phyloP scores from a whole-genome alignment of 257 asterid species.

The Solanum dulcamara region DNA sequence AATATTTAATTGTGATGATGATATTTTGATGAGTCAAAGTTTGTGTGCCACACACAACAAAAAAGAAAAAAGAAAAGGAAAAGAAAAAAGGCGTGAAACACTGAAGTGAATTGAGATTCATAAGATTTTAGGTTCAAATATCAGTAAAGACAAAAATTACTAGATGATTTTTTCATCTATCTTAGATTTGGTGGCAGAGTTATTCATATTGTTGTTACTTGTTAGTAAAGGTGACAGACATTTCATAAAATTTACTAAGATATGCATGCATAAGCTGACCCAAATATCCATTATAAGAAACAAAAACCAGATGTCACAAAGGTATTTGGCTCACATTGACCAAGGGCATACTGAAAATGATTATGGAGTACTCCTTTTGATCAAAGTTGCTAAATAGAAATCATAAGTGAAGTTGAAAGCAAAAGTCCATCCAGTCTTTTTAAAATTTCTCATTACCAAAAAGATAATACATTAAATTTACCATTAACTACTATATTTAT shows the following conservation, averaged over 20 bases:
- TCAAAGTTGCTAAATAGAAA: not conserved
- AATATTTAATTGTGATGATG: not conserved
- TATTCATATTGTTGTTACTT: not conserved
- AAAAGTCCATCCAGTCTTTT: not conserved
- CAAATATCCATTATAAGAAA: not conserved
- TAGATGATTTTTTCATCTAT: not conserved
- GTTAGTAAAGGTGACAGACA: not conserved
- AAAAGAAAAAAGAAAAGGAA: not conserved
- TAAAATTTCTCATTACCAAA: not conserved
- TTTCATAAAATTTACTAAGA: not conserved
- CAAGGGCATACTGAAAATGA: not conserved
- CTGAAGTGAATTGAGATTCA: not conserved
- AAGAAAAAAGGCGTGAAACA: not conserved
- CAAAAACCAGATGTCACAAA: not conserved
- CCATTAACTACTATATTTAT: not conserved
- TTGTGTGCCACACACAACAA: not conserved
- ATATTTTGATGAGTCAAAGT: not conserved
- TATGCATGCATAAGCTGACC: fast-evolving
- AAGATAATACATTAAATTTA: no score
- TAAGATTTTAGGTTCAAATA: not conserved
- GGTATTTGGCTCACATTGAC: not conserved
- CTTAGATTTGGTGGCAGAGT: not conserved
- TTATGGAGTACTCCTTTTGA: not conserved
- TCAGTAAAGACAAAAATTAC: not conserved
- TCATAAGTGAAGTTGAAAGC: not conserved